Percentiles rank a stretch among this genome's conserved stretches.
These are phyloP conservation scores for Phytophthora crassamura DNA, from an alignment of 352 stramenopile genomes.

Conservation along the genomic window DNA sequence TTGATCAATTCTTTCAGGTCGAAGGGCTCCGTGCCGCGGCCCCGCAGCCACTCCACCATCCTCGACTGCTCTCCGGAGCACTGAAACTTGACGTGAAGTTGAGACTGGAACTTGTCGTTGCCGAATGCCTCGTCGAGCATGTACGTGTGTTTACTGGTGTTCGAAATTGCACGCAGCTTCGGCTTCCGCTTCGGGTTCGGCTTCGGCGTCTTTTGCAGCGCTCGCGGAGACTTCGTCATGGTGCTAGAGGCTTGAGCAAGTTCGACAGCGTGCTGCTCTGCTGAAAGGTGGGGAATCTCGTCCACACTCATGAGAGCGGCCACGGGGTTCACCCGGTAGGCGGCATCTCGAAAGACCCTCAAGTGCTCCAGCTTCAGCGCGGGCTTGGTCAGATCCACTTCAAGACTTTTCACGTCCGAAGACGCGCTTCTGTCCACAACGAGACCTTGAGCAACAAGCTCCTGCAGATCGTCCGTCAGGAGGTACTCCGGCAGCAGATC, in stretches of 20 bases:
- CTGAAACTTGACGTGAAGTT: slow-evolving; percentile 57
- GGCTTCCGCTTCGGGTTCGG: slow-evolving; percentile 43
- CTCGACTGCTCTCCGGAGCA: slow-evolving; percentile 53
- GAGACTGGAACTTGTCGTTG: slow-evolving; percentile 30
- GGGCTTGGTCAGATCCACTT: slow-evolving; percentile 38
- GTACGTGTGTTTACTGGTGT: slow-evolving; percentile 34
- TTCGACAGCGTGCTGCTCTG: background rate
- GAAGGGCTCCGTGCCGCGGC: slow-evolving; percentile 25
- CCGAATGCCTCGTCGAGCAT: slow-evolving; percentile 45
- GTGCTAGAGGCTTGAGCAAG: background rate
- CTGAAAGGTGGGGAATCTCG: slow-evolving; percentile 37
- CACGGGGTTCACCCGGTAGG: slow-evolving; percentile 60
- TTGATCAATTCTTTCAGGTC: slow-evolving; percentile 34
- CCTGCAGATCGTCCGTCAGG: slow-evolving; percentile 25
- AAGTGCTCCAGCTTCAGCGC: slow-evolving; percentile 43
- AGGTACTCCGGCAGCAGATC: slow-evolving; percentile 54
- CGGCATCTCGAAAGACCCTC: slow-evolving; percentile 41
- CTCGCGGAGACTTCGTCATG: slow-evolving; percentile 23
- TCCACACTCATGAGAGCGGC: slow-evolving; percentile 45
- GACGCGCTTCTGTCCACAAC: slow-evolving; percentile 5
- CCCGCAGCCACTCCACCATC: slow-evolving; percentile 66
- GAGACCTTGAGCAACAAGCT: slow-evolving; percentile 11
- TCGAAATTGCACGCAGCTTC: background rate
- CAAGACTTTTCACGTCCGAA: slow-evolving; percentile 13
- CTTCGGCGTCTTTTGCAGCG: slow-evolving; percentile 42